Evolutionary conservation across 2,329 filamentous ascomycete species (phyloP), one percentile per base, ranked within the genome.

Genomic region (Diaporthe citriasiana): DNA sequence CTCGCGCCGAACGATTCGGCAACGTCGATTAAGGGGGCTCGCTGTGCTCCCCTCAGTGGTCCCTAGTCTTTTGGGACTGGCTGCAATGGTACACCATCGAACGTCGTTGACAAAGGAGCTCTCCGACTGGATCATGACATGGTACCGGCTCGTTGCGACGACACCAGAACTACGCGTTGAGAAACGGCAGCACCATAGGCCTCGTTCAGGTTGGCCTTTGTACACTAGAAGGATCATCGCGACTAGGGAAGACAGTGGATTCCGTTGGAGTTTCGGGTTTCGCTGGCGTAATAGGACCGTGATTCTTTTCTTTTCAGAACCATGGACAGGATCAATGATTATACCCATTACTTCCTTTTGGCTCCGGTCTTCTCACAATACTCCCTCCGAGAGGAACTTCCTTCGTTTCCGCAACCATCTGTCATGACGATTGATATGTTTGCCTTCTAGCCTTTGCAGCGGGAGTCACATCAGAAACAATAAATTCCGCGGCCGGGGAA

Each of bases 1-100:
- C 85, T 76, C 85, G 88, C 35, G 86, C 87, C n/a, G 88, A 87
- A 77, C 82, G 88, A 50, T 89, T 89, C 73, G 86, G 60, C 19
- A 51, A 27, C 35, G 70, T 42, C 47, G 51, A 74, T 17, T 74
- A 60, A 66, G 4, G 60, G 19, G 25, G 35, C 47, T n/a, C n/a
- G 22, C 47, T 12, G 30, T 27, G 30, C 30, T n/a, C 6, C 60
- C 10, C 22, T 10, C 42, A 38, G 4, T 19, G 30, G 6, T 22
- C 1, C n/a, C n/a, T 6, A 17, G 9, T 27, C 45, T 15, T 19
- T 51, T 27, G 63, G 47, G 6, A 40, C 33, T 53, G 63, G n/a
- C 3, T 53, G 30, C 47, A 53, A 22, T 4, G 8, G 22, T n/a
- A 66, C 13, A 40, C 12, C 13, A 12, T n/a, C 8, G 13, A 30